These are phyloP conservation scores for Globisporangium recalcitrans DNA, from an alignment of 352 stramenopile species.

Conservation along the genomic window DNA sequence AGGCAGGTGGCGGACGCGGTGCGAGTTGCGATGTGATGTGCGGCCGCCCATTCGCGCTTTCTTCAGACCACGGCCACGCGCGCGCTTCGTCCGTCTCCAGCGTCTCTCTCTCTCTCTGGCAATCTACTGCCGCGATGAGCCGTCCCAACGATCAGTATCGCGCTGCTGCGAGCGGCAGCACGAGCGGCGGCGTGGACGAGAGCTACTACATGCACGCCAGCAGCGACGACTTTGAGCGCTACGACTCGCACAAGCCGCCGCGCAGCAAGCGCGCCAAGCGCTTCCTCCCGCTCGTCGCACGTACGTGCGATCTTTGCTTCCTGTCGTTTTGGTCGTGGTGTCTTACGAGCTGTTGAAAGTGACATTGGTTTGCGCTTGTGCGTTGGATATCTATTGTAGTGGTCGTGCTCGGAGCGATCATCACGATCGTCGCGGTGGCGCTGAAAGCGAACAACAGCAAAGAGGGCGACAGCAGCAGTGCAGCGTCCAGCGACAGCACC, in stretches of 20 bases:
- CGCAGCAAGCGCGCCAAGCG: slow-evolving; percentile 7
- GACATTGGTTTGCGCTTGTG: not conserved
- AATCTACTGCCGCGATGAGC: not conserved
- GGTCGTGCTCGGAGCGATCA: slow-evolving; percentile 28
- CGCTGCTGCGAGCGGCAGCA: not conserved
- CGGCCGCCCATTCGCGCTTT: slow-evolving; percentile 5
- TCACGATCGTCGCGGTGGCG: slow-evolving; percentile 35
- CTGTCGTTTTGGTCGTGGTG: not conserved
- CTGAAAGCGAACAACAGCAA: slow-evolving; percentile 23
- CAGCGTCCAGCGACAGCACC: not conserved
- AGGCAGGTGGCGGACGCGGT: no score
- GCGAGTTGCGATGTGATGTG: no score
- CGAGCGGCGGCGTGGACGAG: slow-evolving; percentile 8
- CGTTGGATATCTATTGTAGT: slow-evolving; percentile 13
- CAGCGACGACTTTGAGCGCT: slow-evolving; percentile 14
- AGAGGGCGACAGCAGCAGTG: slow-evolving; percentile 2
- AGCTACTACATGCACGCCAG: slow-evolving; percentile 21
- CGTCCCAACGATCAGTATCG: not conserved
- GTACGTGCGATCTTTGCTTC: not conserved
- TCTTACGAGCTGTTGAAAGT: not conserved
- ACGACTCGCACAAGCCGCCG: slow-evolving; percentile 11
- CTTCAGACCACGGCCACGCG: not conserved
- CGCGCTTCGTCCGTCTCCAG: not conserved
- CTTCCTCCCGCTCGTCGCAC: slow-evolving; percentile 15
- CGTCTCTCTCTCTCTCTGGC: not conserved